Conservation (phyloP, 2,329 filamentous ascomycete genomes). For the Beauveria rudraprayagi region DNA sequence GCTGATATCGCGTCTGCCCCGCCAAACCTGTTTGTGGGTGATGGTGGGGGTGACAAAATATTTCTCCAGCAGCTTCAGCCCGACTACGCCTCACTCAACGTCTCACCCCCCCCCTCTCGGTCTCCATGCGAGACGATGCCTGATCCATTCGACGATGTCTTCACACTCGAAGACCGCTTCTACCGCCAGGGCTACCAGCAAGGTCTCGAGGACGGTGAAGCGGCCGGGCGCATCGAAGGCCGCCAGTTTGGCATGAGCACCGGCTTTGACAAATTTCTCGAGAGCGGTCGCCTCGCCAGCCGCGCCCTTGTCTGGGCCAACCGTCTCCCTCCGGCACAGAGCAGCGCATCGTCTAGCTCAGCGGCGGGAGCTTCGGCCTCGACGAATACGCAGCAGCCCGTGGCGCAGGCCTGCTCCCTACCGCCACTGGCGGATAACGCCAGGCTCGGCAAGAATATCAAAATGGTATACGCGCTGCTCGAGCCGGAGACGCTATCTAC, state of each 20-base stretch:
- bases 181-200: slow-evolving; percentile 75
- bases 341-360: slow-evolving; percentile 4
- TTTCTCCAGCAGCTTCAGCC: slow-evolving; percentile 14
- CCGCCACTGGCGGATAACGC: slow-evolving; percentile 46
- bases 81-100: not conserved
- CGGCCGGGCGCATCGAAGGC: slow-evolving; percentile 77
- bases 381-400: not conserved
- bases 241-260: slow-evolving; percentile 85
- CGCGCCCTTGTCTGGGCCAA: slow-evolving; percentile 78
- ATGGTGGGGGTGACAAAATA: not conserved
- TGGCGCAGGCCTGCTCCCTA: slow-evolving; percentile 19
- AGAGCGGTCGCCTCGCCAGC: slow-evolving; percentile 71
- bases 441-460: slow-evolving; percentile 69
- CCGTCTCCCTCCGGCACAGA: slow-evolving; percentile 37
- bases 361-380: not conserved
- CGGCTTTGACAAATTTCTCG: slow-evolving; percentile 85
- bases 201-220: slow-evolving; percentile 66
- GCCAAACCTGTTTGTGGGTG: not conserved
- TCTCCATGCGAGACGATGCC: slow-evolving; percentile 20
- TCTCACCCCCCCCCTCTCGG: not conserved
- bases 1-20: slow-evolving; percentile 35
- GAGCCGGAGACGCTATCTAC: slow-evolving; percentile 71
- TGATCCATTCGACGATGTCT: slow-evolving; percentile 49
- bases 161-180: slow-evolving; percentile 59
- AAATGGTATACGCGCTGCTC: slow-evolving; percentile 65